These are phyloP conservation scores for Monilinia polystroma DNA, from an alignment of 2,329 filamentous ascomycete genomes.

Conservation along the genomic window DNA sequence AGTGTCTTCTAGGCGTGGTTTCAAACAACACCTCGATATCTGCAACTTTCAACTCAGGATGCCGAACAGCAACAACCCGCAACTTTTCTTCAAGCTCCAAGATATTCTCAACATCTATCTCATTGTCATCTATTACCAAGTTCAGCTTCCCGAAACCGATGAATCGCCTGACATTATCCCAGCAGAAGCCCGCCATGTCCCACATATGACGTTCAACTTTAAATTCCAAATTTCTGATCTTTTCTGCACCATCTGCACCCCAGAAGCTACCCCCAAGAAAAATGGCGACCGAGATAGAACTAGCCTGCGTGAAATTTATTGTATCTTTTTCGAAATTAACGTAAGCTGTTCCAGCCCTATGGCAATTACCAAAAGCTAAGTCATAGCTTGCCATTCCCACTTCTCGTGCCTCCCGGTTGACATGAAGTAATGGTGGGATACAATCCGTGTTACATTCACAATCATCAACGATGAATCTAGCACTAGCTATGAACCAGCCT, in stretches of 20 bases:
- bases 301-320: conserved; percentile 25
- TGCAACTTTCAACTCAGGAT: neutral
- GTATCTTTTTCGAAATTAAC: conserved; percentile 30
- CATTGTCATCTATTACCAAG: neutral
- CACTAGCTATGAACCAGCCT: neutral
- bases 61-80: neutral
- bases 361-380: conserved; percentile 25
- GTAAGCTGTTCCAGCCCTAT: conserved; percentile 27
- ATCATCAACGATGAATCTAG: neutral
- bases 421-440: conserved; percentile 28
- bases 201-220: conserved; percentile 19
- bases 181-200: neutral
- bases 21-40: neutral
- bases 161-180: neutral
- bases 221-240: conserved; percentile 28
- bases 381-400: conserved; percentile 29
- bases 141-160: neutral
- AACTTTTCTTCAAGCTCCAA: neutral
- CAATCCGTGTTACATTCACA: conserved; percentile 21
- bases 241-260: conserved; percentile 28
- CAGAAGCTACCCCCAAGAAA: conserved; percentile 28
- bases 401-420: conserved; percentile 30
- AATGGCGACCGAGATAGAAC: conserved; percentile 25
- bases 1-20: neutral
- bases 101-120: neutral